These are phyloP conservation scores for Umbelopsis sp. DNA, from an alignment of 371 early-diverging fungal species.

Conservation along the genomic window DNA sequence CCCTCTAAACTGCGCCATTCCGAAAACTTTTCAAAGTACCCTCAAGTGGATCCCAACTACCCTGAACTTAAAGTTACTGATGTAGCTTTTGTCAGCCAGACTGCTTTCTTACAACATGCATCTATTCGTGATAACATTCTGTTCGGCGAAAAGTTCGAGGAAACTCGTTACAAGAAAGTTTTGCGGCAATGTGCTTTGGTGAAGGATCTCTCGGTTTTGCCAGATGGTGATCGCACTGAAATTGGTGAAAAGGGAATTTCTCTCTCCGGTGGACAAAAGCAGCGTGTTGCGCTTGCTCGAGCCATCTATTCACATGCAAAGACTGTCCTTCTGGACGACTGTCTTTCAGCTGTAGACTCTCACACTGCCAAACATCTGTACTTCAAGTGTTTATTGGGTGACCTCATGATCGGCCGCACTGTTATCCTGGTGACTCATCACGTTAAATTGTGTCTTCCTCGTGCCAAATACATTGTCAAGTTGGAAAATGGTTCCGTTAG, in stretches of 20 bases:
- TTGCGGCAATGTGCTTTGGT: conserved; percentile 67
- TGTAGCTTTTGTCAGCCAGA: conserved; percentile 80
- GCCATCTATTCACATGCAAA: conserved; percentile 75
- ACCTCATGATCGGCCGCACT: conserved; percentile 72
- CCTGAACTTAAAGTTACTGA: conserved; percentile 48
- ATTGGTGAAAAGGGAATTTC: conserved; percentile 83
- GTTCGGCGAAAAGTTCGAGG: conserved; percentile 75
- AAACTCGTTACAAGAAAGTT: conserved; percentile 66
- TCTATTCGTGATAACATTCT: conserved; percentile 85
- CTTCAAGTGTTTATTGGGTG: conserved; percentile 60
- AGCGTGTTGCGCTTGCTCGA: conserved; percentile 73
- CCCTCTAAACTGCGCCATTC: conserved; percentile 13
- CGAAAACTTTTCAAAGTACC: conserved; percentile 13
- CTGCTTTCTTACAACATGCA: conserved; percentile 83
- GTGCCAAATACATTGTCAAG: conserved; percentile 64
- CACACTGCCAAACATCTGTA: conserved; percentile 83
- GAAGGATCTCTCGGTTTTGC: conserved; percentile 77
- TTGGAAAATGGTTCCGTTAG: conserved; percentile 57
- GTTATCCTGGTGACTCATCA: conserved; percentile 86
- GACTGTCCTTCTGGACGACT: conserved; percentile 75
- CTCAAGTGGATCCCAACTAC: conserved; percentile 37
- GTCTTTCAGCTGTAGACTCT: conserved; percentile 79
- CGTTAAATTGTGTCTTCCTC: conserved; percentile 71
- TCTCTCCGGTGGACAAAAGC: conserved; percentile 72
- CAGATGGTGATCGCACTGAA: conserved; percentile 84